Evolutionary conservation across 257 asterid species (phyloP).

Genomic region (Jaltomata sinuosa): DNA sequence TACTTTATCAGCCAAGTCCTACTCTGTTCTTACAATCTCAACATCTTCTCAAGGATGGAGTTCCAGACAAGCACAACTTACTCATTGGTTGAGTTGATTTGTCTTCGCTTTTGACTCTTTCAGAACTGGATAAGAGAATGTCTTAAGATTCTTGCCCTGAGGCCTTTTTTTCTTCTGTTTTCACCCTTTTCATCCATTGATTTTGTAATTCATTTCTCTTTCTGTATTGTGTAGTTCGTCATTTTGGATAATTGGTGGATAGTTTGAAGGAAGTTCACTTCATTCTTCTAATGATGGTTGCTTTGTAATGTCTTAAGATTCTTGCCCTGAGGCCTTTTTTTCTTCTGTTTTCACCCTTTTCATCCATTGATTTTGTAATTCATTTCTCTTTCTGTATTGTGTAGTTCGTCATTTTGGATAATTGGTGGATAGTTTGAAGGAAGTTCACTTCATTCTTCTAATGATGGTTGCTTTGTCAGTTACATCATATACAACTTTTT

Average conservation of each 20-base stretch:
- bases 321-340: too few relatives aligned
- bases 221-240: neutral
- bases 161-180: neutral
- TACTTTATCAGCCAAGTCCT: neutral
- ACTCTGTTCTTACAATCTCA: neutral
- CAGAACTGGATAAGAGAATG: neutral
- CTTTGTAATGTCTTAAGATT: too few relatives aligned
- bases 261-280: neutral
- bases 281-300: neutral
- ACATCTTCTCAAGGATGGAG: neutral
- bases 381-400: too few relatives aligned
- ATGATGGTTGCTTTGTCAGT: neutral
- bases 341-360: too few relatives aligned
- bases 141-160: neutral
- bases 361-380: too few relatives aligned
- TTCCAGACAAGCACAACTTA: neutral
- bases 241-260: neutral
- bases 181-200: neutral
- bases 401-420: neutral
- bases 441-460: neutral
- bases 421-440: neutral
- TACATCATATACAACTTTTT: neutral
- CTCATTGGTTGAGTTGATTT: neutral
- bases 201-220: neutral
- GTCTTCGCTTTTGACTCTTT: neutral